These are phyloP conservation scores for Erigeron canadensis DNA, from an alignment of 129 eudicot species.

Conservation along the genomic window DNA sequence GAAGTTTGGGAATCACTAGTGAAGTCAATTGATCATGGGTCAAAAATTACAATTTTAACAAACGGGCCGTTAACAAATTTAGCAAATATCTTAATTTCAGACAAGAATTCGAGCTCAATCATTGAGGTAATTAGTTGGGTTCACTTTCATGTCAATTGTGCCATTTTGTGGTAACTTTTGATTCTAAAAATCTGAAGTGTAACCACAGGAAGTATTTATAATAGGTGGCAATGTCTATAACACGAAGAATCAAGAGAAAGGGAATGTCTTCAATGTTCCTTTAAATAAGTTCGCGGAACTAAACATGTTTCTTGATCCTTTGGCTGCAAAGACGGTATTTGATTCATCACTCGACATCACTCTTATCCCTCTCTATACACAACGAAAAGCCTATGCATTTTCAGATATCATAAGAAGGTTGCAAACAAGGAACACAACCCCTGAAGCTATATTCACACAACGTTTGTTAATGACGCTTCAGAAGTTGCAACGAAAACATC, in stretches of 20 bases:
- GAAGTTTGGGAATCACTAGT: slow-evolving; percentile 67
- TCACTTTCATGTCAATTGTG: neutral
- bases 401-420: slow-evolving; percentile 37
- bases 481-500: slow-evolving; percentile 36
- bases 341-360: slow-evolving; percentile 55
- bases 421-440: slow-evolving; percentile 41
- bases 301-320: slow-evolving; percentile 79
- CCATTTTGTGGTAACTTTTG: neutral
- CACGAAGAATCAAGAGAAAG: slow-evolving; percentile 26
- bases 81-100: slow-evolving; percentile 59
- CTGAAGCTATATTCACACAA: slow-evolving; percentile 53
- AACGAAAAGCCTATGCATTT: slow-evolving; percentile 41
- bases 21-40: slow-evolving; percentile 44
- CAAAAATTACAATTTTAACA: slow-evolving; percentile 57
- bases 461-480: slow-evolving; percentile 48
- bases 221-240: slow-evolving; percentile 62
- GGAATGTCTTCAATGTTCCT: slow-evolving; percentile 66
- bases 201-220: slow-evolving; percentile 60
- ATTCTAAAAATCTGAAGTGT: neutral
- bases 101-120: slow-evolving; percentile 39
- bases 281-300: slow-evolving; percentile 64
- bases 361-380: slow-evolving; percentile 58
- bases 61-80: slow-evolving; percentile 83
- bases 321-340: slow-evolving; percentile 68
- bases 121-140: slow-evolving; percentile 47